Base-by-base conservation (phyloP, 108 stramenopile species). In the Seminavis robusta region DNA sequence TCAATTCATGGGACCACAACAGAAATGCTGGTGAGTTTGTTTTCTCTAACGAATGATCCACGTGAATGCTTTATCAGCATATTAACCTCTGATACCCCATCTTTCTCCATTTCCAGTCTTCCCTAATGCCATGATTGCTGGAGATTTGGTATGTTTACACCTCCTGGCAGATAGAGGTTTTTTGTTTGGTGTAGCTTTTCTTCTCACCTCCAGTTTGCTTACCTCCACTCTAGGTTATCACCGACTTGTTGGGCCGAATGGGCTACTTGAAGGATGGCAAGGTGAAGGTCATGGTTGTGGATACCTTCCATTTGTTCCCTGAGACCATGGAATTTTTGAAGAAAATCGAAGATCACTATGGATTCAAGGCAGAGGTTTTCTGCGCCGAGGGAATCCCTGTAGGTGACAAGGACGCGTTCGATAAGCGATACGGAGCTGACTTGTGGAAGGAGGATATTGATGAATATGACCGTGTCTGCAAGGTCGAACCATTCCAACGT, bases 361-460 rank as follows among this genome's bases (percentile, higher is more conserved):
- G 83, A 34, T 98, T 98, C 91, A 94, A 96, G 84, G 91, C 94
- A 36, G 88, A 94, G 57, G 79, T 90, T 19, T 86, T 90, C 80
- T 95, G 94, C 67, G 93, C 84, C 38, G 91, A 93, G 54, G 87
- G 87, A 8, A 74, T 88, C 38, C 83, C 87, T 9, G 79, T 87
- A 28, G 87, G 81, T 19, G 90, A 95, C 69, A 92, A 95, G 86
- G 86, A 59, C 17, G 94, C 80, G 31, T 95, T 71, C 52, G 86
- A 92, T 68, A 79, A 65, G 36, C 83, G 86, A 65, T 97, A 95
- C 68, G 97, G 97, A 9, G 91, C 84, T 39, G 83, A 97, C 71
- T 79, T 95, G 24, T 97, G 97, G 97, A 93, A 91, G 82, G 93
- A 90, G 71, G 92, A 97, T 75, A 95, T 97, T 66, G 95, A 97